A percentile compares a stretch with the other conserved stretches of the same genome.
These are phyloP conservation scores for Phytophthora boehmeriae DNA, from an alignment of 352 stramenopile genomes.

Conservation along the genomic window DNA sequence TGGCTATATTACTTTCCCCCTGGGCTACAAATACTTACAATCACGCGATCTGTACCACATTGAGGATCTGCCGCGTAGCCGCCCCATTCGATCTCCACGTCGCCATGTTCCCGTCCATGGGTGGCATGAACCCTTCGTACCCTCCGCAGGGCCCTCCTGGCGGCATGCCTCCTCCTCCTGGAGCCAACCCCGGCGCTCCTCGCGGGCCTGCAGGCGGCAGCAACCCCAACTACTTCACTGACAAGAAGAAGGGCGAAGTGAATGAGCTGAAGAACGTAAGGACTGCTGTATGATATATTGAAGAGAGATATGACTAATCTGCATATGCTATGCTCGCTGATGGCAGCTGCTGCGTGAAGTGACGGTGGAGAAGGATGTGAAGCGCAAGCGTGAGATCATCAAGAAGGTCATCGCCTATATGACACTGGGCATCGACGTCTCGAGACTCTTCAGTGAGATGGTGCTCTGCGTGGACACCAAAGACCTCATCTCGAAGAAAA, in stretches of 20 bases:
- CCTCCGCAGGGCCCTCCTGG: conserved; percentile 28
- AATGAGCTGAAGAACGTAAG: conserved; percentile 95
- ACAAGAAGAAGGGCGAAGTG: conserved; percentile 96
- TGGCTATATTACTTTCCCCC: background rate
- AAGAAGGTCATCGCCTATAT: conserved; percentile 99
- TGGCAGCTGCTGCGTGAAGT: conserved; percentile 95
- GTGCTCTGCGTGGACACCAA: conserved; percentile 97
- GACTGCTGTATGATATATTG: conserved; percentile 1
- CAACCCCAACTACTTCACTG: conserved; percentile 84
- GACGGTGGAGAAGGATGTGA: conserved; percentile 96
- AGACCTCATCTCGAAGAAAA: conserved; percentile 99
- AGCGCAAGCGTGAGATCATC: conserved; percentile 99
- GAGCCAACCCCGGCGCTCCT: conserved; percentile 14
- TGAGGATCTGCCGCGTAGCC: conserved; percentile 31
- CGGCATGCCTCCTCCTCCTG: conserved; percentile 28
- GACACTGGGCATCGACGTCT: conserved; percentile 99
- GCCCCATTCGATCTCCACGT: background rate
- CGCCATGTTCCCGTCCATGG: conserved; percentile 40
- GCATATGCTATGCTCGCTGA: background rate
- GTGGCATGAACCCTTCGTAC: conserved; percentile 37
- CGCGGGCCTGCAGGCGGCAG: conserved; percentile 32
- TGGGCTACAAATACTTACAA: background rate
- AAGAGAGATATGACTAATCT: background rate
- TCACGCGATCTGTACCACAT: conserved; percentile 1
- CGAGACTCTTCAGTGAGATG: conserved; percentile 99